Percentiles rank a stretch among this genome's conserved stretches.
These are phyloP conservation scores for Solanum pinnatisectum DNA, from an alignment of 257 asterid species.

Conservation along the genomic window DNA sequence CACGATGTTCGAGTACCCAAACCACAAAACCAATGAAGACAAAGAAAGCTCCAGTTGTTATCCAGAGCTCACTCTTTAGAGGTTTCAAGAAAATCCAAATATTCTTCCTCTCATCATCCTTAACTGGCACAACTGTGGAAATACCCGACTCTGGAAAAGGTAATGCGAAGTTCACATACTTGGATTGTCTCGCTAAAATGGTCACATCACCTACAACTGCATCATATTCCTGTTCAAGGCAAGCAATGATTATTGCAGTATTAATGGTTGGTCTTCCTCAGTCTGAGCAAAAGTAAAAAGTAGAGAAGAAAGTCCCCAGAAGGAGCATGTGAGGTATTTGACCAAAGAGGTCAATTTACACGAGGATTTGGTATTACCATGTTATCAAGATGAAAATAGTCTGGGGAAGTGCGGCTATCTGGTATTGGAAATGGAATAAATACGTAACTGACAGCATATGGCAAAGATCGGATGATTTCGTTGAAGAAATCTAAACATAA, in stretches of 20 bases:
- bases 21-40: slow-evolving; percentile 19
- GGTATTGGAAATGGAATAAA: slow-evolving; percentile 3
- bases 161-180: slow-evolving; percentile 26
- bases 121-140: slow-evolving; percentile 17
- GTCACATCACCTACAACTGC: slow-evolving; percentile 30
- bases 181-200: slow-evolving; percentile 18
- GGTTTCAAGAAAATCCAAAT: slow-evolving; percentile 32
- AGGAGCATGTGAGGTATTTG: background rate
- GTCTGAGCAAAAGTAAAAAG: background rate
- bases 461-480: slow-evolving; percentile 12
- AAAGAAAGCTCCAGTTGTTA: slow-evolving; percentile 20
- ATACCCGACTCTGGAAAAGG: slow-evolving; percentile 25
- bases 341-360: background rate
- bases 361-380: background rate
- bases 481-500: slow-evolving; percentile 26
- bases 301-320: background rate
- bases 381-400: slow-evolving; percentile 11
- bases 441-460: slow-evolving; percentile 9
- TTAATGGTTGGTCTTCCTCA: background rate
- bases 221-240: slow-evolving; percentile 1
- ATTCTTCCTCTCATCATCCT: slow-evolving; percentile 16
- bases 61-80: slow-evolving; percentile 22
- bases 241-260: background rate
- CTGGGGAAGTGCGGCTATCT: slow-evolving; percentile 2
- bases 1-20: slow-evolving; percentile 39